Percentiles rank a stretch among this genome's conserved stretches.
These are phyloP conservation scores for Beta lomatogona DNA, from an alignment of 179 eudicot species.

Conservation along the genomic window DNA sequence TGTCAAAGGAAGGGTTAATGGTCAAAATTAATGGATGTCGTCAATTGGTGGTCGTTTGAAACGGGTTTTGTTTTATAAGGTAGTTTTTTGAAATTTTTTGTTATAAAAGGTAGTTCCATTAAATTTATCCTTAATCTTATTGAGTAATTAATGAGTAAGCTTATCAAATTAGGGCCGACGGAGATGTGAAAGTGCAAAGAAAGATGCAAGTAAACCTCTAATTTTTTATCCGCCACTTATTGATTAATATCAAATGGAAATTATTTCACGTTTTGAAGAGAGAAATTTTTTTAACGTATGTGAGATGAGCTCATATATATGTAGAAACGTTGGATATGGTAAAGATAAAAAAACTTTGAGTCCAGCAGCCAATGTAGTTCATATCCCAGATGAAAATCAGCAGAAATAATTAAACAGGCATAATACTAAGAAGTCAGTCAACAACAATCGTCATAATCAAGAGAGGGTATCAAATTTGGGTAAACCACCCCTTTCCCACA, in stretches of 20 bases:
- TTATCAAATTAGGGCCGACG: conserved; percentile 82
- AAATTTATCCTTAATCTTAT: too few species aligned
- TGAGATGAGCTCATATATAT: conserved; percentile 66
- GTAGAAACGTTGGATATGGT: conserved; percentile 68
- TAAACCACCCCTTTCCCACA: conserved; percentile 36
- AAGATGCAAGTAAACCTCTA: conserved; percentile 71
- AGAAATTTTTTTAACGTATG: conserved; percentile 35
- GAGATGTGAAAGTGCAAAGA: conserved; percentile 86
- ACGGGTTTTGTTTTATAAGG: too few species aligned
- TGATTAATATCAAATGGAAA: background rate
- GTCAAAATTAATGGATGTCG: too few species aligned
- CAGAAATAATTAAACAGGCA: conserved; percentile 24
- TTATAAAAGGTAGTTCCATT: too few species aligned
- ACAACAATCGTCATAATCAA: conserved; percentile 18
- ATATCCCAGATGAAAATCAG: conserved; percentile 21
- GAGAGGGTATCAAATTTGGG: conserved; percentile 35
- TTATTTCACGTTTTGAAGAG: conserved; percentile 22
- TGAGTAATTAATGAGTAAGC: conserved; percentile 74
- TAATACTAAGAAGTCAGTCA: conserved; percentile 20
- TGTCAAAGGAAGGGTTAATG: too few species aligned
- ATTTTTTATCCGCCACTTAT: too few species aligned
- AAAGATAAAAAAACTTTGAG: conserved; percentile 59
- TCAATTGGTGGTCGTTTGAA: too few species aligned
- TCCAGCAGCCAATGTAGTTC: conserved; percentile 32
- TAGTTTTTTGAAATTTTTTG: too few species aligned